These are phyloP conservation scores for Umbelopsis ramanniana DNA, from an alignment of 192 early-diverging fungal species.

Conservation along the genomic window DNA sequence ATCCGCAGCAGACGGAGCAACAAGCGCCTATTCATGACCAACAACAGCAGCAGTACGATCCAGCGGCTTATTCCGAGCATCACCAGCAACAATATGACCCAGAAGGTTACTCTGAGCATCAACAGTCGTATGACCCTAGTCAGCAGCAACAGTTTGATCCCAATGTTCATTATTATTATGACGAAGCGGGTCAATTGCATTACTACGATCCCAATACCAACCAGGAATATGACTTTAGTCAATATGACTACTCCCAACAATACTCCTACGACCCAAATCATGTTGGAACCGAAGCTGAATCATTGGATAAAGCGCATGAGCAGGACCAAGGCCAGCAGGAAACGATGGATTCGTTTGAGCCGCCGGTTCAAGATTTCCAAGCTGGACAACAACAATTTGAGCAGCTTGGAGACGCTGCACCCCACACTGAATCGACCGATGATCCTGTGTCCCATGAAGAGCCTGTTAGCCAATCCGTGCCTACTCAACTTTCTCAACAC, in stretches of 20 bases:
- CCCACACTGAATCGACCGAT: neutral
- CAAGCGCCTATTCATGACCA: neutral
- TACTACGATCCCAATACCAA: constrained; percentile 43
- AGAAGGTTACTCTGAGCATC: neutral
- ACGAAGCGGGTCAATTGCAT: constrained; percentile 37
- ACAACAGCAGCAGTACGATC: constrained; percentile 20
- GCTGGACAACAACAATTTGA: neutral
- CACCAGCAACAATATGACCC: constrained; percentile 4
- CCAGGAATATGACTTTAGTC: constrained; percentile 35
- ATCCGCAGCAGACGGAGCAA: too few relatives aligned
- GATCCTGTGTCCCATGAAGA: neutral
- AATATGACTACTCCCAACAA: constrained; percentile 23
- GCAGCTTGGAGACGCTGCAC: neutral
- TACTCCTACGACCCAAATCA: constrained; percentile 9
- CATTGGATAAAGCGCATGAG: neutral
- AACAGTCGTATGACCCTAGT: constrained; percentile 15
- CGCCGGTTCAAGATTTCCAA: constrained; percentile 12
- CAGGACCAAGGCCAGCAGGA: constrained; percentile 1
- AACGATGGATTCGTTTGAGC: neutral
- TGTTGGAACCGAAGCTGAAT: neutral
- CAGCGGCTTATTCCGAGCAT: neutral
- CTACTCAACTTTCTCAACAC: neutral
- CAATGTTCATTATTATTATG: constrained; percentile 43
- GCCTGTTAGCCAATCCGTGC: neutral
- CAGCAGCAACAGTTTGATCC: constrained; percentile 39